Conservation (phyloP, 169 alveolate genomes). For the Cryptosporidium canis region DNA sequence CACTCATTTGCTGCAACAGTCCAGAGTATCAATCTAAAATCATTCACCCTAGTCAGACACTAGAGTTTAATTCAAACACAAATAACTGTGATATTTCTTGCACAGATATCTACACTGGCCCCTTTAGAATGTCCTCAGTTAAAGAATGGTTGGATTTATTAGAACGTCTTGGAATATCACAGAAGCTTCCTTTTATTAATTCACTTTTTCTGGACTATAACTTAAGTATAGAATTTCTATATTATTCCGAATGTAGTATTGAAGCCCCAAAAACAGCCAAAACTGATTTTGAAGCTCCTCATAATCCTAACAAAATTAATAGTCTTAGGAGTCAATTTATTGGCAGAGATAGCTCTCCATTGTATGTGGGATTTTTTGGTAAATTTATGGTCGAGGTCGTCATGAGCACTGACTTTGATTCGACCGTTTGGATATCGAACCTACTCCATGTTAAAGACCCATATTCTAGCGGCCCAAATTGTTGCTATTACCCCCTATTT, state of each 20-base stretch:
- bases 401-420: not conserved
- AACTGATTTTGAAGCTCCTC: not conserved
- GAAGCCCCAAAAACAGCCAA: not conserved
- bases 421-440: conserved; percentile 20
- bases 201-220: not conserved
- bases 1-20: not conserved
- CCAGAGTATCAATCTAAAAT: not conserved
- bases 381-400: conserved; percentile 29
- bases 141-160: conserved; percentile 50
- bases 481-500: conserved; percentile 11
- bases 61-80: not conserved
- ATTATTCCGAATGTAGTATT: not conserved
- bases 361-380: conserved; percentile 31
- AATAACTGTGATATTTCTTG: not conserved
- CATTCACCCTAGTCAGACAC: conserved; percentile 49
- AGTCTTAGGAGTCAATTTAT: not conserved
- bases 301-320: not conserved
- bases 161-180: not conserved
- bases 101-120: not conserved
- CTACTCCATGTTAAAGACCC: not conserved
- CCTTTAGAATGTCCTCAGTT: conserved; percentile 46
- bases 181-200: not conserved
- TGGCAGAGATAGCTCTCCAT: not conserved
- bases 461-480: not conserved
- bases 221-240: conserved; percentile 9